Conservation (phyloP, 1,139 yeast genomes). For the Diutina sp. region DNA sequence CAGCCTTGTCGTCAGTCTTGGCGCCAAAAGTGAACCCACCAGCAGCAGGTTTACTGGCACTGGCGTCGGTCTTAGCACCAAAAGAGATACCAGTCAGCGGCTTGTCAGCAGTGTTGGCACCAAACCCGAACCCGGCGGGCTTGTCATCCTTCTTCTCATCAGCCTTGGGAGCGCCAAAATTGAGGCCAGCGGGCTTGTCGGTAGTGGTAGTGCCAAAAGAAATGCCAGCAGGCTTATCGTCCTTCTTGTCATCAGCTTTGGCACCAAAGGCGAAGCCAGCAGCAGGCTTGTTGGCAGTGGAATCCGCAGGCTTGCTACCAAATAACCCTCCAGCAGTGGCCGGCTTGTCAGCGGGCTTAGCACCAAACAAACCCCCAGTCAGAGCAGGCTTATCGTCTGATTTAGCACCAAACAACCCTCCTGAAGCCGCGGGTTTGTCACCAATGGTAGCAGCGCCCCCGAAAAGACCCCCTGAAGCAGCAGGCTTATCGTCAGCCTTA, state of each 20-base stretch:
- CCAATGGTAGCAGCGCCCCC: constrained; percentile 8
- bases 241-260: constrained; percentile 9
- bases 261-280: constrained; percentile 8
- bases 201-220: constrained; percentile 11
- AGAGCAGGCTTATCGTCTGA: constrained; percentile 1
- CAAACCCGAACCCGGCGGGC: constrained; percentile 5
- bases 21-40: constrained; percentile 3
- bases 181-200: constrained; percentile 7
- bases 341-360: constrained; percentile 8
- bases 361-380: constrained; percentile 13
- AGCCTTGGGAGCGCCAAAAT: not conserved
- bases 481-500: constrained; percentile 8
- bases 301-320: constrained; percentile 3
- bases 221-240: constrained; percentile 10
- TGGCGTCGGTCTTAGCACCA: constrained; percentile 2
- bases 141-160: constrained; percentile 5
- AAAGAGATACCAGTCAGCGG: constrained; percentile 1
- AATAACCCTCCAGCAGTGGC: constrained; percentile 9
- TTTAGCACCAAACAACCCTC: constrained; percentile 12
- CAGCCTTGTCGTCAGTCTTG: not conserved
- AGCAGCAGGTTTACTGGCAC: constrained; percentile 4
- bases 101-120: not conserved
- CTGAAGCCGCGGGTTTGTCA: constrained; percentile 7
- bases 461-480: constrained; percentile 6
- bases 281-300: constrained; percentile 7